Base-by-base conservation (phyloP, 768 basidiomycete species). In the Rhizopogon vinicolor region DNA sequence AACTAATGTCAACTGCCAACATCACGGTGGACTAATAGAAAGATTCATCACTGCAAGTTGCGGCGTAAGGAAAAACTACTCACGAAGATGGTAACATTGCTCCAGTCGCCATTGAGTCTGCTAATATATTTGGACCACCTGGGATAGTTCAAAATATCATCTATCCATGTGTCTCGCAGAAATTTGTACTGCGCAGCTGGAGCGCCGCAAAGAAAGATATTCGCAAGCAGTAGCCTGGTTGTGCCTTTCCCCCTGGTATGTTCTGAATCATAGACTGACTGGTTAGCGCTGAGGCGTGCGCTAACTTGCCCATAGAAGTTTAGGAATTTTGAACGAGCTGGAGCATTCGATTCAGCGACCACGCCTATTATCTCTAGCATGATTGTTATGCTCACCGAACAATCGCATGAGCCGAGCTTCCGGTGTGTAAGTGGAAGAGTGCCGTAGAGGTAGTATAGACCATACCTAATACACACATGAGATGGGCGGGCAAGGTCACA, bases 1-100 rank as follows among this genome's bases (percentile, higher is more conserved):
- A 81, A 0, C 76, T 75, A 1, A 85, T 74, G 51, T 82, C 80
- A 1, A 78, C 78, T 14, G 75, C 76, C 7, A 83, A 63, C 41
- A 83, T 64, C 16, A 83, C 78, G 0, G 77, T 78, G 3, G 72
- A 73, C 80, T 82, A 2, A 35, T 9, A 10, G 44, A 39, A 19
- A 16, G 31, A 14, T 49, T 25, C 5, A 49, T 25, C 3, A 37
- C 16, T 14, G 14, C 40, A 18, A 18, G 3, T 8, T 39, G 35
- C 18, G 14, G 1, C 4, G 22, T 0, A 3, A 33, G 22, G 44
- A 19, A 19, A n/a, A 25, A 14, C 19, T 5, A 40, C 52, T 31
- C 18, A 51, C 52, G 16, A 49, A 53, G 52, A 53, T 53, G 2
- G 52, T 37, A 37, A 53, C 44, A 8, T 49, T 53, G 52, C 45